Evolutionary conservation across 176 grass and related monocot species (phyloP).

Genomic region (Cocos nucifera): DNA sequence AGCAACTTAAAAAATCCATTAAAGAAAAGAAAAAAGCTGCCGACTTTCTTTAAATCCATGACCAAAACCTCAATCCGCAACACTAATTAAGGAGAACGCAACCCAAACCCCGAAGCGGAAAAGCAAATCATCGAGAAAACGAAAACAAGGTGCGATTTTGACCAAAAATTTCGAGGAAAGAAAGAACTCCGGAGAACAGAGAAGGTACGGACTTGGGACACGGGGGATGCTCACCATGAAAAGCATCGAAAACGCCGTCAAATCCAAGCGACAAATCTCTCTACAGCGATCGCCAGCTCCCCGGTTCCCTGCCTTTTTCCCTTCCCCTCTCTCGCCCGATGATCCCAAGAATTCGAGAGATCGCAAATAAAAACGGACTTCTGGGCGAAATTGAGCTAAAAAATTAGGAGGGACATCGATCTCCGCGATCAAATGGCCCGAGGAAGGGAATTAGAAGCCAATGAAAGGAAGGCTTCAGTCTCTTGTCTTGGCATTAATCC

Average conservation of each 20-base stretch:
- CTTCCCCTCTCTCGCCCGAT: background rate
- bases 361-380: background rate
- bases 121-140: background rate
- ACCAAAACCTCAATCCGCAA: background rate
- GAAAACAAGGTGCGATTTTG: background rate
- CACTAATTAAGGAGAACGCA: background rate
- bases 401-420: background rate
- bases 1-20: background rate
- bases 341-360: too few relatives aligned
- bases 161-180: background rate
- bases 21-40: background rate
- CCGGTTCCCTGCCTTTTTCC: background rate
- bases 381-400: background rate
- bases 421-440: background rate
- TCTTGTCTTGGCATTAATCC: background rate
- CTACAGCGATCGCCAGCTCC: slow-evolving; percentile 3
- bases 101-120: background rate
- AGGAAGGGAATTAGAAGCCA: background rate
- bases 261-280: slow-evolving; percentile 14
- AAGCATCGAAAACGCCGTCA: slow-evolving; percentile 20
- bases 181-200: slow-evolving; percentile 4
- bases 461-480: too few relatives aligned
- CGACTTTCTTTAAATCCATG: background rate
- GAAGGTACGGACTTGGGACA: too few relatives aligned
- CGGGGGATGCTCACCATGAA: slow-evolving; percentile 14